Base-by-base conservation (phyloP, 139 green algal genomes). In the Yamagishiella unicocca region DNA sequence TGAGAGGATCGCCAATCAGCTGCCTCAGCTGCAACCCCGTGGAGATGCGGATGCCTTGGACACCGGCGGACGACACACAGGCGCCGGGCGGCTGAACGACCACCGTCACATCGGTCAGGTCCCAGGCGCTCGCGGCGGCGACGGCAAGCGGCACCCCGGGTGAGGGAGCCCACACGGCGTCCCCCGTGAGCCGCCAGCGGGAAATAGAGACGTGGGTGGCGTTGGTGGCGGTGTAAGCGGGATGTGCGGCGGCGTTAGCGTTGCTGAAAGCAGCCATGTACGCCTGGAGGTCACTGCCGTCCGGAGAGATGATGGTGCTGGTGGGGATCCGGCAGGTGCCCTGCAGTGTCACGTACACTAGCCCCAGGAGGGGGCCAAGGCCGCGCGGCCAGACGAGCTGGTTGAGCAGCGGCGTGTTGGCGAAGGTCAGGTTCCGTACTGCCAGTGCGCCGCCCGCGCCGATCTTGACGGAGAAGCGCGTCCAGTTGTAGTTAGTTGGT, bases 401-500 rank as follows among this genome's bases (percentile, higher is more conserved):
- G 38, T 74, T 82, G 40, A 83, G 22, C 2, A 77, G 10, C 3
- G 54, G 29, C 5, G 72, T 10, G 73, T 82, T 76, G 71, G 31
- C 53, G 29, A 89, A 70, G 83, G 33, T 50, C 14, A 89, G 55
- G 43, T 19, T 10, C n/a, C 40, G 24, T 7, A 89, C 0, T 2
- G 42, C 2, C 37, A 83, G 21, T 3, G 22, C 2, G 29, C 31
- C 72, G 42, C 54, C 61, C 1, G 1, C 1, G 61, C 9, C 24
- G 10, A 83, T 55, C 6, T 38, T 3, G 6, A 88, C 12, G 9
- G 12, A 29, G 31, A 9, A 25, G 17, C 73, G 71, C 24, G 73
- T 89, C 24, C 35, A 67, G 72, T 89, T 89, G 43, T 73, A 58
- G 82, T n/a, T n/a, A n/a, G n/a, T 80, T 80, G 14, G 38, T 25